Percentiles rank a stretch among this genome's conserved stretches.
Conservation (phyloP, 306 rosid genomes). For the Prunus fruticosa region DNA sequence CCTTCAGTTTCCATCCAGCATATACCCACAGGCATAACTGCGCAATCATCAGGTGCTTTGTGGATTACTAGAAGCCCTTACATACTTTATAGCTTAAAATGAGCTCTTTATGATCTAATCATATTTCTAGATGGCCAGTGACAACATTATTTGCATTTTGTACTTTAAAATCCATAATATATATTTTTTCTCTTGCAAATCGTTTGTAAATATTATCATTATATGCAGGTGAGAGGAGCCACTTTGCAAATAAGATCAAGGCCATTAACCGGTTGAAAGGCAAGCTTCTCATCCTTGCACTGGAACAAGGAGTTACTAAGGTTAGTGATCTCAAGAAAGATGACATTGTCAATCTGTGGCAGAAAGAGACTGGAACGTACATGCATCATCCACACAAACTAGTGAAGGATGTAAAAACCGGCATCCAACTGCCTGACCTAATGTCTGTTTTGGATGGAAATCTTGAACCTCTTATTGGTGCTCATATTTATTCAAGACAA, state of each 20-base stretch:
- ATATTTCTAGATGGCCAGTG: not conserved
- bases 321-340: slow-evolving; percentile 46
- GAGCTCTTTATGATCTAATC: not conserved
- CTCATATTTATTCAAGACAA: slow-evolving; percentile 52
- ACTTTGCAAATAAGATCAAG: slow-evolving; percentile 71
- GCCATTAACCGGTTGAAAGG: slow-evolving; percentile 75
- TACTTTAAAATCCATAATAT: not conserved
- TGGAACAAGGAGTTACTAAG: slow-evolving; percentile 55
- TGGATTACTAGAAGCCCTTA: not conserved
- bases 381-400: slow-evolving; percentile 47
- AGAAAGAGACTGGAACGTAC: slow-evolving; percentile 54
- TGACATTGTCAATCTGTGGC: slow-evolving; percentile 42
- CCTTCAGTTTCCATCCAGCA: slow-evolving; percentile 61
- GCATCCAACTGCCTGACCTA: slow-evolving; percentile 49
- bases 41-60: slow-evolving; percentile 61
- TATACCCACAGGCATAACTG: slow-evolving; percentile 58
- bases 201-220: not conserved
- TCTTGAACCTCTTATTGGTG: slow-evolving; percentile 69
- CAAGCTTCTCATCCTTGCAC: slow-evolving; percentile 59
- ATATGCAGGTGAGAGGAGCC: slow-evolving; percentile 71
- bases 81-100: not conserved
- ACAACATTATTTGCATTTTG: not conserved
- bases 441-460: slow-evolving; percentile 66
- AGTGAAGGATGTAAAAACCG: slow-evolving; percentile 71
- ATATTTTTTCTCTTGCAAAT: not conserved